Base-by-base conservation (phyloP, 345 rosid species). In the Lepidium aucheri region DNA sequence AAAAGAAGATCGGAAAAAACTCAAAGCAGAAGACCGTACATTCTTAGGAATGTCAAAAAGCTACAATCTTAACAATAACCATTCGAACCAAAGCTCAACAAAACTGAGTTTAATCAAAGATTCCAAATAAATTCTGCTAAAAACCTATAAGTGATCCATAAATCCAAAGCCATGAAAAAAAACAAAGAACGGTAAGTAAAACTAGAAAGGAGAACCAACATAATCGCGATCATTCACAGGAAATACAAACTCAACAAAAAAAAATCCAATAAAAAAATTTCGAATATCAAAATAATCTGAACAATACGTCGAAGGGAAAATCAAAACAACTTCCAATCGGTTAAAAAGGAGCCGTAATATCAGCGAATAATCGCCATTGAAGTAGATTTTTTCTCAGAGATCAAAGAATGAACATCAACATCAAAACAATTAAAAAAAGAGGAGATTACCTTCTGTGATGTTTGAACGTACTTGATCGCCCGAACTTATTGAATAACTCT, bases 361-460 rank as follows among this genome's bases (percentile, higher is more conserved):
- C 4, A 34, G 30, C 12, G 32, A 44, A 50, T 11, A 65, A 51
- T 8, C 44, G 33, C 55, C 61, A 73, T 65, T 66, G 40, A 50
- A 39, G 3, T 53, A 17, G 6, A 13, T 3, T 34, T 38, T 24
- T 14, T 24, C 10, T 30, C 13, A 20, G 2, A 70, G 33, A 70
- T 72, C 42, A 26, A 42, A 22, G 41, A 61, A 44, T 53, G 52
- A 62, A 43, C 73, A 67, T 1, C 9, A 52, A 54, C 53, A 60
- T 59, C n/a, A 30, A 65, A 65, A 59, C 18, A 65, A 49, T 15
- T 10, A 28, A 8, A 9, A 43, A 36, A 58, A 12, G 34, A 67
- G 18, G 30, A 53, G 39, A 34, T 47, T 14, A 74, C 77, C 77
- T 74, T 73, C 9, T 10, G 44, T 1, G 38, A 60, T 46, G 56